Evolutionary conservation across 2,329 filamentous ascomycete genomes (phyloP).

Genomic region (Rhytidhysteron rufulum): DNA sequence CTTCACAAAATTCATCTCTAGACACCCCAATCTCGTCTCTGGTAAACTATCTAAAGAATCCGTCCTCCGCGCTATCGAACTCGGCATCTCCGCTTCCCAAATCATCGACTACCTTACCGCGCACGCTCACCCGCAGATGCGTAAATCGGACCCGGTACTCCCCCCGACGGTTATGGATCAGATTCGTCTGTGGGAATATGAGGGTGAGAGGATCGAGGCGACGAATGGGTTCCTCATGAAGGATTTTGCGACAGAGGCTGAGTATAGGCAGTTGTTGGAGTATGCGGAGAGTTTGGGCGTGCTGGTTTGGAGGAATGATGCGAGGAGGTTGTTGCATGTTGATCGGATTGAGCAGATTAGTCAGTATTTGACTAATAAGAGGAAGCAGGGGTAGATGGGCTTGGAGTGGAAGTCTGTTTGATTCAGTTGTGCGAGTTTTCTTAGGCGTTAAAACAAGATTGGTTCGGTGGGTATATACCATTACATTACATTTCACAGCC

Average conservation of each 20-base stretch:
- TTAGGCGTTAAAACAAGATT: not conserved
- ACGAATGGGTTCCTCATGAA: constrained; percentile 82
- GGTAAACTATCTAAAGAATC: constrained; percentile 87
- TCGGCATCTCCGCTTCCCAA: constrained; percentile 91
- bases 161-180: constrained; percentile 97
- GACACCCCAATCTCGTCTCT: constrained; percentile 91
- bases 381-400: constrained; percentile 5
- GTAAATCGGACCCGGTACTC: constrained; percentile 70
- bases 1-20: constrained; percentile 81
- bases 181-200: constrained; percentile 95
- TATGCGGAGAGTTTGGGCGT: constrained; percentile 91
- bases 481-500: too few relatives aligned
- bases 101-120: constrained; percentile 90
- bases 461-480: not conserved
- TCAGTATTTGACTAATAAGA: constrained; percentile 64
- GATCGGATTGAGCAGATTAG: constrained; percentile 85
- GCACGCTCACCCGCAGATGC: constrained; percentile 94
- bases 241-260: constrained; percentile 70
- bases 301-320: constrained; percentile 78
- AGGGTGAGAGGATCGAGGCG: constrained; percentile 89
- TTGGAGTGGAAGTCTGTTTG: not conserved
- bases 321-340: constrained; percentile 82
- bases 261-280: constrained; percentile 66
- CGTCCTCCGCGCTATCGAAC: constrained; percentile 78
- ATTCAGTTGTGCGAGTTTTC: not conserved